Evolutionary conservation across 305 asterid genomes (phyloP), one percentile per base, ranked within the genome.

Genomic region (Withania somnifera): DNA sequence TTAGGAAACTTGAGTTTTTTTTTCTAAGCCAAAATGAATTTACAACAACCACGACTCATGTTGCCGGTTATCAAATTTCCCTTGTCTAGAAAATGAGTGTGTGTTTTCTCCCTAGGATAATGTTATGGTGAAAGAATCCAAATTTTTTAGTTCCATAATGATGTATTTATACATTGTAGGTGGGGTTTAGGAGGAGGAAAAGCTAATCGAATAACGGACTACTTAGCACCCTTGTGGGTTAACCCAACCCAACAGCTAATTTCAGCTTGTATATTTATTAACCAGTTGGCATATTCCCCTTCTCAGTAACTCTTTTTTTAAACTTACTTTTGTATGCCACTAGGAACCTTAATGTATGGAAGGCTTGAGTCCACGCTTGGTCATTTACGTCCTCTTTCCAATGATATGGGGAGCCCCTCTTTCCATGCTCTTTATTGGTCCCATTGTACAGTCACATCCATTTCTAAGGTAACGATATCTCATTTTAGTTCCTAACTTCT

Each of bases 291-390:
- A 66, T 66, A 67, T 68, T 19, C 6, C n/a, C 51, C 32, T 19
- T 38, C 11, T 20, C 1, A 40, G 53, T 68, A 38, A 38, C 77
- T 20, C 45, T 64, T 14, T 5, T 36, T 36, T 36, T 38, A 36
- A 10, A 36, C n/a, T 58, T 68, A 22, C 34, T 15, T 26, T 26
- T 63, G n/a, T 58, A 45, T 30, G 13, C 51, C 82, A 80, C 11
- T 32, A 81, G 60, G 51, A 75, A 53, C 84, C 63, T 67, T 4
- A 61, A 57, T 83, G 87, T 67, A 83, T 86, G 92, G 88, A 87
- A 79, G 87, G 67, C 86, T 83, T 58, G 81, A 76, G 78, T 88
- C 90, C 91, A 84, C 90, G 86, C 83, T 54, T 1, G 64, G 78
- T 51, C 69, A 56, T 83, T 79, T 36, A 83, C 80, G 82, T 79